Percentiles rank a stretch among this genome's conserved stretches.
phyloP scores from a whole-genome alignment of 2,329 filamentous ascomycete species.

The Colletotrichum filicis region DNA sequence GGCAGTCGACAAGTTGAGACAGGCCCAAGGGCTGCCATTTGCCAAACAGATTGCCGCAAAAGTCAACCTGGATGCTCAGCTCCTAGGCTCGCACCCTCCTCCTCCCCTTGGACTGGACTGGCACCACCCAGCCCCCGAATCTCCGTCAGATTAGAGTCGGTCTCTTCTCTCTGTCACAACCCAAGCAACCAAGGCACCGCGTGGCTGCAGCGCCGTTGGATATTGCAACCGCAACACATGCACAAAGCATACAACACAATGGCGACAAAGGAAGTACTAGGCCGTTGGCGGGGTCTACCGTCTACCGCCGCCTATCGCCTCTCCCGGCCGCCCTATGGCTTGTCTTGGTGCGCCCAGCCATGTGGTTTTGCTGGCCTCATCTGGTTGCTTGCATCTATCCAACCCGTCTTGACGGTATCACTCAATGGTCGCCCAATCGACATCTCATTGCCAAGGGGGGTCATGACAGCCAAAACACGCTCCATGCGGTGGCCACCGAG shows the following conservation, averaged over 20 bases:
- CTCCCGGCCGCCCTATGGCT: conserved; percentile 23
- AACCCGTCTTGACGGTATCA: conserved; percentile 19
- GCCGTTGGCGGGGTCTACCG: conserved; percentile 18
- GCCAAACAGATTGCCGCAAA: background rate
- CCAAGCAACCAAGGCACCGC: background rate
- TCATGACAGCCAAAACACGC: conserved; percentile 1
- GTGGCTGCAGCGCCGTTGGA: conserved; percentile 32
- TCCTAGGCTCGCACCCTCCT: conserved; percentile 4
- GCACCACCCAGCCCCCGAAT: background rate
- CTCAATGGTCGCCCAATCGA: conserved; percentile 4
- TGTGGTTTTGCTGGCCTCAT: conserved; percentile 23
- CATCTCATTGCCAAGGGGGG: background rate
- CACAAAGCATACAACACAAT: conserved; percentile 25
- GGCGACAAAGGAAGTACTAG: conserved; percentile 15
- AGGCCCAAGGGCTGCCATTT: conserved; percentile 18
- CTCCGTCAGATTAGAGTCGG: conserved; percentile 12
- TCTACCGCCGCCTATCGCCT: background rate
- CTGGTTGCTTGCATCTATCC: conserved; percentile 24
- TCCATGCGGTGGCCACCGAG: conserved; percentile 15
- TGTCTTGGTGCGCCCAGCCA: conserved; percentile 30
- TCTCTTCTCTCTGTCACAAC: background rate
- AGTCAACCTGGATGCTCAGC: background rate
- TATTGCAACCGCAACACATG: conserved; percentile 22
- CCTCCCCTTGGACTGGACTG: background rate
- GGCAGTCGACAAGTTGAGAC: conserved; percentile 17